Conservation (phyloP, 345 rosid species). For the Melaleuca quinquenervia region DNA sequence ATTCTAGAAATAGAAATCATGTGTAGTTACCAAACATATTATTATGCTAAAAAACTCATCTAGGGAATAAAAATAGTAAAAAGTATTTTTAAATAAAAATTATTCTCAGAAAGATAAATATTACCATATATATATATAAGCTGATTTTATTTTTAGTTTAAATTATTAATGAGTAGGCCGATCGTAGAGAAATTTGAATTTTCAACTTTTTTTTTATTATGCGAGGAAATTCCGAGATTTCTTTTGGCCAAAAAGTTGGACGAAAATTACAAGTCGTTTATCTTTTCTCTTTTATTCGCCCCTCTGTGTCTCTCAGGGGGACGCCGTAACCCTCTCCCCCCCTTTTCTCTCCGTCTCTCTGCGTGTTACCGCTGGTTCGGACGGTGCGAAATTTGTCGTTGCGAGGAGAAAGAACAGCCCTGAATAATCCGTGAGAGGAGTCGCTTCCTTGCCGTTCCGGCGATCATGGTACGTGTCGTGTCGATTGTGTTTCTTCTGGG, state of each 20-base stretch:
- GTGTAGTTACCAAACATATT: too few species aligned
- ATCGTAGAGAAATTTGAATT: too few species aligned
- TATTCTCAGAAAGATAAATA: too few species aligned
- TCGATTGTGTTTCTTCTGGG: neutral
- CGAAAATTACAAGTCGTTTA: fast-evolving
- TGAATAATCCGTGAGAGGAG: neutral
- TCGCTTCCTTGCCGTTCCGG: neutral
- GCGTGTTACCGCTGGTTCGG: neutral
- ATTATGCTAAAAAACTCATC: too few species aligned
- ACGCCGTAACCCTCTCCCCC: neutral
- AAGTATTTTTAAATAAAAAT: too few species aligned
- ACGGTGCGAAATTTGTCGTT: neutral
- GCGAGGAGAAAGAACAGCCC: neutral
- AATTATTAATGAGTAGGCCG: too few species aligned
- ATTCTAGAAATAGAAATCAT: too few species aligned
- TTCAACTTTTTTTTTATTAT: too few species aligned
- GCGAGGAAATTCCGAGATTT: neutral
- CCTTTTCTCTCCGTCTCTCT: neutral
- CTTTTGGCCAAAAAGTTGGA: neutral
- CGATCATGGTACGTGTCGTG: neutral
- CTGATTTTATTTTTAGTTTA: too few species aligned
- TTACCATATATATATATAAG: too few species aligned
- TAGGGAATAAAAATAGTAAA: too few species aligned
- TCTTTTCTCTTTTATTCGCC: neutral
- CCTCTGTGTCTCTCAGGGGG: neutral